These are phyloP conservation scores for Juglanconis oblonga DNA, from an alignment of 2,329 filamentous ascomycete species.

Conservation along the genomic window DNA sequence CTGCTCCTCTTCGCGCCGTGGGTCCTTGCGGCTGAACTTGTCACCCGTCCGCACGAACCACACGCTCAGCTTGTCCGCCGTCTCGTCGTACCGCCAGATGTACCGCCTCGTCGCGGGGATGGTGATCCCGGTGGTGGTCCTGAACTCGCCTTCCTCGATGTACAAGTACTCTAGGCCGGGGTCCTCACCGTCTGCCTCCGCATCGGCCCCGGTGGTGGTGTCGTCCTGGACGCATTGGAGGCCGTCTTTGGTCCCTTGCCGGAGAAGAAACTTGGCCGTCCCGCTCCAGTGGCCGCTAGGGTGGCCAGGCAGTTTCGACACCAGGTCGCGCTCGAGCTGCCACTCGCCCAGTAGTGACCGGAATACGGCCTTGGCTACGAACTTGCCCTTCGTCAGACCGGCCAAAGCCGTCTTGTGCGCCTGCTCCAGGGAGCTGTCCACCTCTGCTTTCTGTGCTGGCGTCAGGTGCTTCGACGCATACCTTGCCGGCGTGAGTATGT, in stretches of 20 bases:
- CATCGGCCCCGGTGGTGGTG: not conserved
- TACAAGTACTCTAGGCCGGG: slow-evolving; percentile 63
- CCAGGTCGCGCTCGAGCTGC: slow-evolving; percentile 58
- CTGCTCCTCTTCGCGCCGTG: slow-evolving; percentile 69
- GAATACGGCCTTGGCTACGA: slow-evolving; percentile 66
- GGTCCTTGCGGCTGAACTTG: slow-evolving; percentile 60
- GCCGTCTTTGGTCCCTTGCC: slow-evolving; percentile 55
- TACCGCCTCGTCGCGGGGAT: slow-evolving; percentile 66
- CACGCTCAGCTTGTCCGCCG: slow-evolving; percentile 58
- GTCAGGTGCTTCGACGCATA: slow-evolving; percentile 44
- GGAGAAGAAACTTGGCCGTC: slow-evolving; percentile 61
- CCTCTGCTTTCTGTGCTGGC: slow-evolving; percentile 37
- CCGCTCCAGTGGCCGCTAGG: slow-evolving; percentile 65
- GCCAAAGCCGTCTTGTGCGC: slow-evolving; percentile 41
- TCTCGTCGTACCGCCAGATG: slow-evolving; percentile 67
- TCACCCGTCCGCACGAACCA: slow-evolving; percentile 72
- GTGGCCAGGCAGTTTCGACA: slow-evolving; percentile 51
- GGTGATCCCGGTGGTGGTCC: slow-evolving; percentile 49
- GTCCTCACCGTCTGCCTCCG: slow-evolving; percentile 26
- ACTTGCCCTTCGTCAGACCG: slow-evolving; percentile 43
- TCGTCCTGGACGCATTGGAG: slow-evolving; percentile 30
- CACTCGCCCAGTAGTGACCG: slow-evolving; percentile 68
- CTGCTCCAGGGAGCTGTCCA: slow-evolving; percentile 41
- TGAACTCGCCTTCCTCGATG: slow-evolving; percentile 64
- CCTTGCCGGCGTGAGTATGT: slow-evolving; percentile 55